phyloP scores from a whole-genome alignment of 495 filamentous ascomycete species.

The Tuber umbilicatum region DNA sequence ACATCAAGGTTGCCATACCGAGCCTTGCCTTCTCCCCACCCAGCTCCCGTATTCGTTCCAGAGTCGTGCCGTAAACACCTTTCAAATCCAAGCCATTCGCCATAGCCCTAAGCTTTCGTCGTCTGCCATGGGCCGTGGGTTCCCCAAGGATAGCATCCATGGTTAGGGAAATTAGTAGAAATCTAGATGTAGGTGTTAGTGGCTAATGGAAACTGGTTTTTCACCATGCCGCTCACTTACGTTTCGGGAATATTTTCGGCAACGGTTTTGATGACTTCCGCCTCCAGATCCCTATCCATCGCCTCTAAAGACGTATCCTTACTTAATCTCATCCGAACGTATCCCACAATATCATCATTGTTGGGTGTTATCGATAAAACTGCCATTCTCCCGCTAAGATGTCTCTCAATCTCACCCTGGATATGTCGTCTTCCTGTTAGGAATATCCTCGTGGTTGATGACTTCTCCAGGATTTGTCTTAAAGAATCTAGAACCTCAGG shows the following conservation, averaged over 20 bases:
- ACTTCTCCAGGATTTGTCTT: neutral
- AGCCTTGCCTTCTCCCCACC: neutral
- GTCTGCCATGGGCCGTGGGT: neutral
- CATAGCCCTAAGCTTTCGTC: neutral
- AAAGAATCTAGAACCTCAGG: neutral
- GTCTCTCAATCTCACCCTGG: neutral
- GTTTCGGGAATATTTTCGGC: neutral
- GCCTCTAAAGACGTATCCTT: neutral
- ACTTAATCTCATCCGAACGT: neutral
- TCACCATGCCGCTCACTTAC: neutral
- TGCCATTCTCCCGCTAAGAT: neutral
- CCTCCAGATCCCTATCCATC: neutral
- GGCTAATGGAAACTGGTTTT: neutral
- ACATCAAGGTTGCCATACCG: neutral
- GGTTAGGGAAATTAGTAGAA: neutral
- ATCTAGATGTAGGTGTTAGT: neutral
- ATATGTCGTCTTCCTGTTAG: neutral
- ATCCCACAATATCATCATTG: neutral
- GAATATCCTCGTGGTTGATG: too few relatives aligned
- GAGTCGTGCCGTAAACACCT: neutral
- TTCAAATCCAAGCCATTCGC: neutral
- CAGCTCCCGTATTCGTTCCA: neutral
- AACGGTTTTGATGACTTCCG: neutral
- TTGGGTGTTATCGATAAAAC: neutral
- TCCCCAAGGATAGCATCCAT: neutral